Percentiles rank a stretch among this genome's conserved stretches.
These are phyloP conservation scores for Endothia cerciana DNA, from an alignment of 2,329 filamentous ascomycete species.

Conservation along the genomic window DNA sequence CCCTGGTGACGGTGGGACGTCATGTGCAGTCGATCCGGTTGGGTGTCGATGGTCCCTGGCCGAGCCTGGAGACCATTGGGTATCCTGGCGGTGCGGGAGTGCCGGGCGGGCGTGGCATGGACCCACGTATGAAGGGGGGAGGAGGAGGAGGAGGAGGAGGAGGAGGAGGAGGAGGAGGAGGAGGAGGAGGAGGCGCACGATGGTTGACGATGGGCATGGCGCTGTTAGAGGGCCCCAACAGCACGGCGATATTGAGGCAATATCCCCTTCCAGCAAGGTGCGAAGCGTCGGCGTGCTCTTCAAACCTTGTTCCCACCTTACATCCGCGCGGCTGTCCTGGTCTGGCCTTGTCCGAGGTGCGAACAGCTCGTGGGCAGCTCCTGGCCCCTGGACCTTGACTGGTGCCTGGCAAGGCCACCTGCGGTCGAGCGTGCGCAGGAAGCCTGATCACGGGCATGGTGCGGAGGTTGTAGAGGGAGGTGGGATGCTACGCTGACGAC, in stretches of 20 bases:
- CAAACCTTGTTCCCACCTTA: background rate
- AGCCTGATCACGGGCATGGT: background rate
- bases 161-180: background rate
- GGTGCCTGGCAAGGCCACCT: background rate
- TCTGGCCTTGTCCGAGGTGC: background rate
- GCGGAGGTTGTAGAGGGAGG: background rate
- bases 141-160: background rate
- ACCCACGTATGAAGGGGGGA: background rate
- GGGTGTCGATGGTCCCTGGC: background rate
- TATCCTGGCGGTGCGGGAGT: background rate
- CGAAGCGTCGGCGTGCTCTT: background rate
- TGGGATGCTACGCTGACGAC: slow-evolving; percentile 15
- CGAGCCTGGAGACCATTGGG: background rate
- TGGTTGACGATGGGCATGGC: background rate
- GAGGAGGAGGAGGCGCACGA: background rate
- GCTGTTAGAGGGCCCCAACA: slow-evolving; percentile 14
- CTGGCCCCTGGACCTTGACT: background rate
- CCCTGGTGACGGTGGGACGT: slow-evolving; percentile 10
- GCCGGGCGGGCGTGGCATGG: background rate
- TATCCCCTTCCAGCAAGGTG: background rate
- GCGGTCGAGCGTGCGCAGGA: background rate
- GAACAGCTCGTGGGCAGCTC: background rate
- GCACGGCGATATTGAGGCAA: background rate
- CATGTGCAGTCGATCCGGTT: slow-evolving; percentile 4
- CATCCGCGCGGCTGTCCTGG: slow-evolving; percentile 3